These are phyloP conservation scores for Botrytis pseudocinerea DNA, from an alignment of 2,329 filamentous ascomycete genomes.

Conservation along the genomic window DNA sequence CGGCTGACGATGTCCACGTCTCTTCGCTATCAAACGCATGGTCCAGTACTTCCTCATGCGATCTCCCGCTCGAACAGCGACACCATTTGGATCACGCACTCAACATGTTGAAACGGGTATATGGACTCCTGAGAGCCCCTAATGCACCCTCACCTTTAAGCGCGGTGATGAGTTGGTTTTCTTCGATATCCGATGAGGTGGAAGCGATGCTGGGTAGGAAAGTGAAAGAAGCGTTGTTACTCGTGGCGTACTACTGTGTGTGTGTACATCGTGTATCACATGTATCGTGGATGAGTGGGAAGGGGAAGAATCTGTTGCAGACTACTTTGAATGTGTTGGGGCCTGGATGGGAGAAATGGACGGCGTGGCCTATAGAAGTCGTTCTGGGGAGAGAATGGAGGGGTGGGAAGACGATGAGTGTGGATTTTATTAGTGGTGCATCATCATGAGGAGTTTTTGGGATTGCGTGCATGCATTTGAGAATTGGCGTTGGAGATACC, in stretches of 20 bases:
- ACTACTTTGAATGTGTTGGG: constrained; percentile 39
- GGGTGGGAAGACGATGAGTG: constrained; percentile 17
- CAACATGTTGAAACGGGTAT: constrained; percentile 27
- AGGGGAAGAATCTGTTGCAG: constrained; percentile 44
- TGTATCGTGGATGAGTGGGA: constrained; percentile 48
- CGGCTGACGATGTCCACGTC: constrained; percentile 29
- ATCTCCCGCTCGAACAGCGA: constrained; percentile 12
- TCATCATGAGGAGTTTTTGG: constrained; percentile 12
- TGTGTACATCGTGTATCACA: constrained; percentile 43
- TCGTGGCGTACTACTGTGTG: constrained; percentile 44
- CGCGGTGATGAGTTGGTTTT: constrained; percentile 44
- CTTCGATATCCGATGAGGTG: constrained; percentile 39
- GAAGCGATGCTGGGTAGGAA: constrained; percentile 41
- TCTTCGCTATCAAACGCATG: constrained; percentile 28
- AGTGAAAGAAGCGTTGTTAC: constrained; percentile 43
- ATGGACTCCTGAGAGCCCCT: constrained; percentile 32
- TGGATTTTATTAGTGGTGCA: constrained; percentile 19
- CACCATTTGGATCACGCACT: constrained; percentile 26
- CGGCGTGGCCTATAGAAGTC: constrained; percentile 33
- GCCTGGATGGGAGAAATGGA: constrained; percentile 33
- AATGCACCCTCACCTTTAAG: constrained; percentile 30
- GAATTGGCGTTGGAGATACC: constrained; percentile 15
- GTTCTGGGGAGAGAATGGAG: constrained; percentile 23
- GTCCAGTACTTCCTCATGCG: constrained; percentile 18
- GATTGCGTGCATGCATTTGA: constrained; percentile 14